A percentile compares a stretch with the other conserved stretches of the same genome.
Conservation (phyloP, 169 alveolate genomes). For the Theileria parva region DNA sequence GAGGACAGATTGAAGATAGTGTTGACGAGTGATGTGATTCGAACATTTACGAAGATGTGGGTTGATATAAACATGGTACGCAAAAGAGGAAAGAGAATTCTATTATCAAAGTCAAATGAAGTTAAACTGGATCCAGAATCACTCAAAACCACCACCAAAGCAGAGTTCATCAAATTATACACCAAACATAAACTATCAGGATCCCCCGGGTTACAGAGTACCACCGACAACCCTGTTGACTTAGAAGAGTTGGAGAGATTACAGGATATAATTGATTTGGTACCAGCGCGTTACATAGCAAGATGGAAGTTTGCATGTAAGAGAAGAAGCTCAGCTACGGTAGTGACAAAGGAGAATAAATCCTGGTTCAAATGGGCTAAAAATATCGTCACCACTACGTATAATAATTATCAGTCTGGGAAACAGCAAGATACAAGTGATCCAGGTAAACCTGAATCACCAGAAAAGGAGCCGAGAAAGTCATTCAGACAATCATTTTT, state of each 20-base stretch:
- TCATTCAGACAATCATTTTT: slow-evolving; percentile 1
- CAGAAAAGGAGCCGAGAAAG: neutral
- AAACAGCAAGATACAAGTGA: neutral
- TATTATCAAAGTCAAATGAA: slow-evolving; percentile 73
- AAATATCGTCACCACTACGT: slow-evolving; percentile 27
- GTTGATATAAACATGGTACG: slow-evolving; percentile 68
- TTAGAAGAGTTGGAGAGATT: slow-evolving; percentile 70
- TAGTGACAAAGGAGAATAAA: slow-evolving; percentile 45
- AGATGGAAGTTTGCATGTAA: slow-evolving; percentile 79
- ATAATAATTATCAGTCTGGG: neutral
- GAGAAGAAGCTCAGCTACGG: slow-evolving; percentile 53
- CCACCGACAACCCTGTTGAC: no score
- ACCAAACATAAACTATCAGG: slow-evolving; percentile 35
- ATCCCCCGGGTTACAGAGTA: neutral
- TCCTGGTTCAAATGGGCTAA: slow-evolving; percentile 65
- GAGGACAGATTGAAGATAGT: slow-evolving; percentile 70
- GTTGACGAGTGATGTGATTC: slow-evolving; percentile 70
- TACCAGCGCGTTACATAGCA: slow-evolving; percentile 82
- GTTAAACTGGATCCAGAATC: slow-evolving; percentile 79
- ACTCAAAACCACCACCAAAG: slow-evolving; percentile 72
- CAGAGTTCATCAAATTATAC: slow-evolving; percentile 76
- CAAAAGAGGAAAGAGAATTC: slow-evolving; percentile 69
- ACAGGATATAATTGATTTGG: slow-evolving; percentile 75
- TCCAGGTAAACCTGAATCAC: neutral
- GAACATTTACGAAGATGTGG: slow-evolving; percentile 73